Evolutionary conservation across 768 basidiomycete species (phyloP).

Genomic region (Baorangia bicolor): DNA sequence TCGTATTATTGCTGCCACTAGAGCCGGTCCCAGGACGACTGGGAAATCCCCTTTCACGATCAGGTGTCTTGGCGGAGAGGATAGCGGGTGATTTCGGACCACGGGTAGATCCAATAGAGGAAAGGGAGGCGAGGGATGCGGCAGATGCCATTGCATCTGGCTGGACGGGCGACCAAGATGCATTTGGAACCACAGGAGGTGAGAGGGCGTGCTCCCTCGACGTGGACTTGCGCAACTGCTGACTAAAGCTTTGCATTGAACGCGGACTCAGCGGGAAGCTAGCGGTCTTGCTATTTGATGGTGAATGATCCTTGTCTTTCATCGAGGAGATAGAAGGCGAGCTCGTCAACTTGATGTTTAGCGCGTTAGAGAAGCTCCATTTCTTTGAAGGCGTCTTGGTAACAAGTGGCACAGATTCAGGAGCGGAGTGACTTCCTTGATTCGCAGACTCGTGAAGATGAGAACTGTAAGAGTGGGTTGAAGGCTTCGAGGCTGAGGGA

Average conservation of each 20-base stretch:
- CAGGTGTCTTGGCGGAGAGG: conserved; percentile 58
- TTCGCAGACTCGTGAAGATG: conserved; percentile 41
- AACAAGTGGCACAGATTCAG: conserved; percentile 46
- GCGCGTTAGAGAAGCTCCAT: conserved; percentile 89
- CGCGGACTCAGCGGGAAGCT: conserved; percentile 66
- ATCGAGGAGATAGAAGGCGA: conserved; percentile 61
- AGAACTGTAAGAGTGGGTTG: conserved; percentile 29
- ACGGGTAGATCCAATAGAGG: conserved; percentile 67
- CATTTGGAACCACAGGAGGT: conserved; percentile 40
- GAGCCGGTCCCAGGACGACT: conserved; percentile 77
- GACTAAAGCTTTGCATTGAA: conserved; percentile 58
- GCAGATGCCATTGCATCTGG: conserved; percentile 77
- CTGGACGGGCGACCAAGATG: conserved; percentile 67
- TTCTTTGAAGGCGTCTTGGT: conserved; percentile 90
- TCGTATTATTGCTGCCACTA: conserved; percentile 69
- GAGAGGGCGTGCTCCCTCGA: conserved; percentile 63
- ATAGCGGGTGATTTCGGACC: conserved; percentile 44
- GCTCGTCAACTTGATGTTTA: conserved; percentile 71
- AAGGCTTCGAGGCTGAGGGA: conserved; percentile 33
- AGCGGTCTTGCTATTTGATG: conserved; percentile 44
- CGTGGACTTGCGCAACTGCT: conserved; percentile 64
- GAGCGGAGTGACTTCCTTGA: conserved; percentile 37
- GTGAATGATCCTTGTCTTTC: conserved; percentile 41
- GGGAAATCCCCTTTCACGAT: conserved; percentile 45
- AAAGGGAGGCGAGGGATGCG: conserved; percentile 72